Conservation (phyloP, 75 land plant species). For the Pinus taeda region DNA sequence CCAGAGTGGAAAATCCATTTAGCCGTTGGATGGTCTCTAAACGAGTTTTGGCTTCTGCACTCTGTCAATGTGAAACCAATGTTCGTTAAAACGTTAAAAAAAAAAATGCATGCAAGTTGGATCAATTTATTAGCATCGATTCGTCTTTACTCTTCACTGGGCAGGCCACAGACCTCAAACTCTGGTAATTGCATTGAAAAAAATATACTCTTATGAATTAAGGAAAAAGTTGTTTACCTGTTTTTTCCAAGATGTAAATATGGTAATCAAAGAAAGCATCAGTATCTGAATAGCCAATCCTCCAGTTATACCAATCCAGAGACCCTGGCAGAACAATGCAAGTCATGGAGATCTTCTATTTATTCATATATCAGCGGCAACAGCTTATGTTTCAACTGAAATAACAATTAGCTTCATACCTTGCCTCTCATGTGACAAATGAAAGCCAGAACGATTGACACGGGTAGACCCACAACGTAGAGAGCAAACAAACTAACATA, state of each 20-base stretch:
- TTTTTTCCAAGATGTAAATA: conserved; percentile 28
- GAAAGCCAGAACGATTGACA: conserved; percentile 22
- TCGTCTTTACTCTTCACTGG: no score
- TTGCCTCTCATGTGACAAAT: conserved; percentile 21
- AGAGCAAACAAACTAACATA: conserved; percentile 25
- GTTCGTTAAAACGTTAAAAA: background rate
- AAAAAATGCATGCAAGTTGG: background rate
- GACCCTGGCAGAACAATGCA: conserved; percentile 13
- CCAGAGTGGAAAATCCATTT: background rate
- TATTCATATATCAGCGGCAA: no score
- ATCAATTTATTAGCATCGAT: background rate
- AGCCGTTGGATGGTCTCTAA: background rate
- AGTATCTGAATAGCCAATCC: conserved; percentile 17
- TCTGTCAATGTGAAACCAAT: background rate
- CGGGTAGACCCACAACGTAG: conserved; percentile 34
- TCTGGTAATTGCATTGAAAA: no score
- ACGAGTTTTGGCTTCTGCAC: background rate
- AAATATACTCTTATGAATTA: no score
- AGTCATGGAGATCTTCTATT: no score
- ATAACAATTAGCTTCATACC: conserved; percentile 5
- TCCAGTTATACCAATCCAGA: conserved; percentile 28
- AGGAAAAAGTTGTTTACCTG: conserved; percentile 4
- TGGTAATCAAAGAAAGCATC: conserved; percentile 15
- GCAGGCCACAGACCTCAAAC: no score
- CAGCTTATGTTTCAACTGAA: background rate